Evolutionary conservation across 129 eudicot genomes (phyloP), one percentile per base, ranked within the genome.

Genomic region (Chrysanthemum lavandulifolium): DNA sequence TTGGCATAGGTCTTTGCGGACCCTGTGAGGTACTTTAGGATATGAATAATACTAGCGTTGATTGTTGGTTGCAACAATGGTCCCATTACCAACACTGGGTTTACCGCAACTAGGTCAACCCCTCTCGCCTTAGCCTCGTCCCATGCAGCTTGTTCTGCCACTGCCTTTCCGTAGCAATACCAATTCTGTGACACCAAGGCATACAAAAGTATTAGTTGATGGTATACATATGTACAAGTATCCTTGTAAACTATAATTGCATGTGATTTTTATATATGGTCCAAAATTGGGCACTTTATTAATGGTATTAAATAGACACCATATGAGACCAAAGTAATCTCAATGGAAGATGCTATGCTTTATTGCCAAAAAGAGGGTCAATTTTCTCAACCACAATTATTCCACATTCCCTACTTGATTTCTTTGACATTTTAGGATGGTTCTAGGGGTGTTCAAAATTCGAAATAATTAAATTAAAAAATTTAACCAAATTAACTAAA

Each of bases 121-220:
- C 89, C 97, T 70, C 76, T 81, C 60, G 86, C 93, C 78, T 81
- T 88, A n/a, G 98, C 97, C 78, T 61, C 88, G 14, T 94, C 97
- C 89, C 97, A 90, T 3, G 98, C 98, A 8, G 95, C 96, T 65
- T 84, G 82, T 67, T 93, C 98, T 0, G 98, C 98, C 81, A 90
- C 98, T 6, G 97, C 81, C 83, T 94, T 94, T 40, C 98, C 98
- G n/a, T 94, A 94, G 80, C 98, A 94, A 73, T 94, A 94, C 97
- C 97, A 90, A 48, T 94, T 94, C 98, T 94, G 82, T 65, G 72
- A 58, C 3, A 6, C 11, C 18, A 10, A 40, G 15, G 61, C 48
- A 15, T 10, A 53, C 50, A 12, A 43, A 43, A 9, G 19, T n/a
- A 36, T 65, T 65, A 40, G 69, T 36, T 31, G 6, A 40, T 52